Evolutionary conservation across 176 grass and related monocot genomes (phyloP).

Genomic region (Puccinellia tenuiflora): DNA sequence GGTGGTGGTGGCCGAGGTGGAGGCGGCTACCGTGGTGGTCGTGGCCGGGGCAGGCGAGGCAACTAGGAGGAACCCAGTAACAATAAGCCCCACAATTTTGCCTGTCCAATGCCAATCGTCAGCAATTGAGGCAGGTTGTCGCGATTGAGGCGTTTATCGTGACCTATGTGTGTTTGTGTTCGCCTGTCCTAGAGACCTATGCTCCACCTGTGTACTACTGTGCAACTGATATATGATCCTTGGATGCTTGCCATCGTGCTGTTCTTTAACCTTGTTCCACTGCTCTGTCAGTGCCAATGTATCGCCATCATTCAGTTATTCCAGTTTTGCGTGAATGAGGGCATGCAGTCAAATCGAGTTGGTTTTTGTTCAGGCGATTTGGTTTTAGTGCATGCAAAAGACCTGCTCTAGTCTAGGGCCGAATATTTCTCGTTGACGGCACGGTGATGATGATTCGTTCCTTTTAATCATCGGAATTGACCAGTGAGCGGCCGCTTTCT

Average conservation of each 20-base stretch:
- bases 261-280: neutral
- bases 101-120: neutral
- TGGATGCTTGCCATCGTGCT: neutral
- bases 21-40: conserved; percentile 25
- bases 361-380: neutral
- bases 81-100: conserved; percentile 15
- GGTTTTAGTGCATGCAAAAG: neutral
- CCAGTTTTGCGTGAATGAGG: neutral
- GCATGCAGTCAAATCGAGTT: neutral
- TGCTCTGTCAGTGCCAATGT: neutral
- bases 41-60: conserved; percentile 40
- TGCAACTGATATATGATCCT: conserved; percentile 26
- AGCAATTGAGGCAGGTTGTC: neutral
- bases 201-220: neutral
- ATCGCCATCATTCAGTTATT: neutral
- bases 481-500: neutral
- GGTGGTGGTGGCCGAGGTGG: conserved; percentile 41
- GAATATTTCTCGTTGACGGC: neutral
- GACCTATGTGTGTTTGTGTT: neutral
- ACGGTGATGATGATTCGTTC: neutral
- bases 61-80: neutral
- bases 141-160: neutral
- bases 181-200: neutral
- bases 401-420: neutral
- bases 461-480: neutral